These are phyloP conservation scores for Fusarium ramigenum DNA, from an alignment of 2,329 filamentous ascomycete genomes.

Conservation along the genomic window DNA sequence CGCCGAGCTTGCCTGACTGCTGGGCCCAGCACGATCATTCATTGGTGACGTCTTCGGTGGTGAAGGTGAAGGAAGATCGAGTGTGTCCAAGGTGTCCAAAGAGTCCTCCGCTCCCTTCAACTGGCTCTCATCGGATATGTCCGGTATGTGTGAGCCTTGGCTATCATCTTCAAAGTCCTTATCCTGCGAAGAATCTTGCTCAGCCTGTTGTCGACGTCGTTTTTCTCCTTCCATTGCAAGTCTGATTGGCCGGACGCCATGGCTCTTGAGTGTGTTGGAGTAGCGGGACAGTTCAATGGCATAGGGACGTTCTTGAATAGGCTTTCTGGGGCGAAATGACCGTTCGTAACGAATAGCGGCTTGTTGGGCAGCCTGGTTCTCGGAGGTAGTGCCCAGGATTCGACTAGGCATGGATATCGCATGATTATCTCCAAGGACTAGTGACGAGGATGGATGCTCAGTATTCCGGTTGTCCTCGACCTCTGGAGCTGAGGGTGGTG, in stretches of 20 bases:
- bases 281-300: constrained; percentile 65
- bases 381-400: constrained; percentile 18
- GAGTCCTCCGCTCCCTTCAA: constrained; percentile 27
- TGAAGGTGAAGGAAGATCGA: constrained; percentile 44
- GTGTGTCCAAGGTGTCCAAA: constrained; percentile 28
- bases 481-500: constrained; percentile 44
- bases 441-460: background rate
- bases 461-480: constrained; percentile 11
- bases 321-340: constrained; percentile 67
- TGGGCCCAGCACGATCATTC: constrained; percentile 38
- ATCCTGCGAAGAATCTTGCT: constrained; percentile 58
- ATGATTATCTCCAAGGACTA: background rate
- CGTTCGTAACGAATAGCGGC: constrained; percentile 52
- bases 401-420: constrained; percentile 24
- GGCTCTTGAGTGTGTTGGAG: constrained; percentile 61
- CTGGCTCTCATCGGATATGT: constrained; percentile 51
- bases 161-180: constrained; percentile 63
- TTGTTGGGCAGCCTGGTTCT: constrained; percentile 40
- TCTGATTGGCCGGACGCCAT: constrained; percentile 63
- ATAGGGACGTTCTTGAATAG: constrained; percentile 70
- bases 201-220: constrained; percentile 52
- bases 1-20: constrained; percentile 49
- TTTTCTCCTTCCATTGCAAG: constrained; percentile 48
- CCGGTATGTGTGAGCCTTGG: constrained; percentile 51
- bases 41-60: constrained; percentile 43